A percentile compares a stretch with the other conserved stretches of the same genome.
Evolutionary conservation across 495 filamentous ascomycete species (phyloP).

Genomic region (Tuber umbilicatum): DNA sequence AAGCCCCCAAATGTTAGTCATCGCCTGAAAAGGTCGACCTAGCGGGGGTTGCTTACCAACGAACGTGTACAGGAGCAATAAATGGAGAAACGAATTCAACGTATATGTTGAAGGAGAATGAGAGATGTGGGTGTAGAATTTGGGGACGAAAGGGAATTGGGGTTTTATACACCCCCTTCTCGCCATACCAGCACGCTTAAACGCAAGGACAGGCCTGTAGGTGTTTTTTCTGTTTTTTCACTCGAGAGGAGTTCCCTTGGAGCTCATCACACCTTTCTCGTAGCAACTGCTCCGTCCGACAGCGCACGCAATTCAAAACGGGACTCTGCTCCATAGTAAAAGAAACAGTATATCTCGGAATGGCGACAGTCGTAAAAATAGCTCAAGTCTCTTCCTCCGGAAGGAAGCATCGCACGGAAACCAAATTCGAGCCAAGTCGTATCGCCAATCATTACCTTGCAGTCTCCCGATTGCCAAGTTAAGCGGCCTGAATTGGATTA

Average conservation of each 20-base stretch:
- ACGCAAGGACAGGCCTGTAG: background rate
- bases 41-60: background rate
- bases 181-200: background rate
- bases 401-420: background rate
- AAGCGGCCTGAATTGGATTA: background rate
- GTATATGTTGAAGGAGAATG: slow-evolving; percentile 2
- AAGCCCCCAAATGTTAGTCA: background rate
- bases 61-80: background rate
- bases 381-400: background rate
- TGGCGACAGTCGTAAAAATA: background rate
- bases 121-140: slow-evolving; percentile 18
- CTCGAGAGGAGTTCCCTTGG: background rate
- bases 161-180: slow-evolving; percentile 15
- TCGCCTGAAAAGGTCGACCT: background rate
- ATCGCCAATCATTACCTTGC: background rate
- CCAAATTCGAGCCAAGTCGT: background rate
- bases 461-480: background rate
- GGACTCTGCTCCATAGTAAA: background rate
- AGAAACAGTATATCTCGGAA: background rate
- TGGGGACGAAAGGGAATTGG: slow-evolving; percentile 8
- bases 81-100: slow-evolving; percentile 6
- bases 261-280: background rate
- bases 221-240: background rate
- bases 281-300: background rate
- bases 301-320: background rate